Evolutionary conservation across 192 early-diverging fungal genomes (phyloP), one percentile per base, ranked within the genome.

Genomic region (Coemansia sp.): DNA sequence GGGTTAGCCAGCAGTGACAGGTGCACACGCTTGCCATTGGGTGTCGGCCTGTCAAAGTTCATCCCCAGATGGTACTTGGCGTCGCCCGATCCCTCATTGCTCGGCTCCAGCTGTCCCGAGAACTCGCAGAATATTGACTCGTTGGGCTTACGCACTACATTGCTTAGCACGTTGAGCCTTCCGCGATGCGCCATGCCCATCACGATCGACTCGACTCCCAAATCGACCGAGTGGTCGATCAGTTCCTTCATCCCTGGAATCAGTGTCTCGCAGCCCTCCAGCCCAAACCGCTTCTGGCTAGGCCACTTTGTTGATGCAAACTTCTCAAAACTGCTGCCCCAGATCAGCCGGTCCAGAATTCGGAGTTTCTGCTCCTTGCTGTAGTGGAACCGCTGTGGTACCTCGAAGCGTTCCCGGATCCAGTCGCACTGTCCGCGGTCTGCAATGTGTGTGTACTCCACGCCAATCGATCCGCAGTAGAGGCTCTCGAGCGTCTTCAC

Each of bases 151-250:
- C 95, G 90, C 65, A 99, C 93, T n/a, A 99, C 97, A 78, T 99
- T 99, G 58, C 93, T 92, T 34, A 99, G 87, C 55, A 99, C 95
- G 74, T 99, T 99, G 49, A 99, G 84, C 68, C 97, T 92, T 54
- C 97, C 97, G 81, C 97, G 92, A 85, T 99, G 97, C 34, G 97
- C 93, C 97, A 99, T 99, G 60, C 97, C 97, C 87, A 99, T 92
- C 57, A 95, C 88, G 64, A 97, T 90, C 54, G 92, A 93, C 78
- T 96, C 94, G 48, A 97, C 89, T 50, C 97, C 97, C 51, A 92
- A 86, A 63, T 97, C 94, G 56, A 97, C 94, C 21, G 93, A 94
- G 54, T 89, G 85, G 81, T 99, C 97, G 63, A 99, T 95, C 87
- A 99, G 78, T 60, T 92, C 90, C 79, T 99, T 97, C 93, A 99